Conservation (phyloP, 106 monocot species). For the Allium sativum region DNA sequence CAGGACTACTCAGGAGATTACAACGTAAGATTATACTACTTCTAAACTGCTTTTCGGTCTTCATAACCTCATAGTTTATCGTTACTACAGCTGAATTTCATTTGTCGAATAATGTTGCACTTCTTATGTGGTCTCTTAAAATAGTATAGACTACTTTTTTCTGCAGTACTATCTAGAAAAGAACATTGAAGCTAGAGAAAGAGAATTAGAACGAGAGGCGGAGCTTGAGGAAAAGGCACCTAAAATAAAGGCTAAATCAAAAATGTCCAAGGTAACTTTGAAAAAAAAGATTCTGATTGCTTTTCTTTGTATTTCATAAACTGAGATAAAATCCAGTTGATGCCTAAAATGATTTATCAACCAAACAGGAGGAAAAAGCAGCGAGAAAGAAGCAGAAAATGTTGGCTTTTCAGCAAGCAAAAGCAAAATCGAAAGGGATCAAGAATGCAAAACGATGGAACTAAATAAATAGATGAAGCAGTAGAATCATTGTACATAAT, state of each 20-base stretch:
- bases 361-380: slow-evolving; percentile 74
- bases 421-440: slow-evolving; percentile 73
- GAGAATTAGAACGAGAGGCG: slow-evolving; percentile 68
- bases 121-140: background rate
- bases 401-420: slow-evolving; percentile 80
- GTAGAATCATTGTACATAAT: slow-evolving; percentile 10
- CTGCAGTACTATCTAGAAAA: slow-evolving; percentile 94
- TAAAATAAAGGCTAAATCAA: slow-evolving; percentile 92
- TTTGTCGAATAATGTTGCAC: background rate
- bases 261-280: slow-evolving; percentile 86
- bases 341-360: background rate
- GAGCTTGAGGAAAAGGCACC: slow-evolving; percentile 92
- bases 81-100: background rate
- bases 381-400: slow-evolving; percentile 88
- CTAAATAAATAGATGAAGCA: slow-evolving; percentile 10
- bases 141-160: slow-evolving; percentile 1
- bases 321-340: background rate
- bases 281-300: background rate
- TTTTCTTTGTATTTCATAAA: background rate
- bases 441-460: slow-evolving; percentile 96
- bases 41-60: background rate
- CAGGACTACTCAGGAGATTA: slow-evolving; percentile 98
- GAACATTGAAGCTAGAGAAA: slow-evolving; percentile 88
- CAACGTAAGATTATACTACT: slow-evolving; percentile 43
- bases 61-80: background rate